A percentile compares a stretch with the other conserved stretches of the same genome.
Conservation (phyloP, 768 basidiomycete genomes). For the Galerina sulciceps region DNA sequence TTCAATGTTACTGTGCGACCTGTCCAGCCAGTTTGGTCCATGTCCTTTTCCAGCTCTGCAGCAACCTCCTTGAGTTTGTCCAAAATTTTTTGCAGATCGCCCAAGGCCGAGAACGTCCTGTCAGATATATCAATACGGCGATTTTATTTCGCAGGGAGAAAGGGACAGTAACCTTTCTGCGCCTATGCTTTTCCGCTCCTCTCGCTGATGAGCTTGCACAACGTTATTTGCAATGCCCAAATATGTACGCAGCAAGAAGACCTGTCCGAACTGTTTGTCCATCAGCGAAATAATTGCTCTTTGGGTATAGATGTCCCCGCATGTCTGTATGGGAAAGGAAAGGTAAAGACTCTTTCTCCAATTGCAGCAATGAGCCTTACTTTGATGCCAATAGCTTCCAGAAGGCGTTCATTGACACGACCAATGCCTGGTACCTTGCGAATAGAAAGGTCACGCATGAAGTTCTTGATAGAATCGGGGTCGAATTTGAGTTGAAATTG, state of each 20-base stretch:
- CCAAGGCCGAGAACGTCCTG: constrained; percentile 79
- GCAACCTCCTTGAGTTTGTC: constrained; percentile 83
- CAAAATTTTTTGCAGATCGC: constrained; percentile 68
- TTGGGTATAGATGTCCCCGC: constrained; percentile 85
- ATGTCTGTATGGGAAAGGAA: constrained; percentile 56
- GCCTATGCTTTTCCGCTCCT: constrained; percentile 91
- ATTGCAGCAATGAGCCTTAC: constrained; percentile 36
- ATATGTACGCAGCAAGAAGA: constrained; percentile 76
- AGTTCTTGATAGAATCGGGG: constrained; percentile 61
- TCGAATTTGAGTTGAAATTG: constrained; percentile 82
- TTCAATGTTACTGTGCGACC: constrained; percentile 92
- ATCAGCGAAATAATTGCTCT: constrained; percentile 77
- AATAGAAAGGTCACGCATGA: constrained; percentile 84
- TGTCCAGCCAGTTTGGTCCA: constrained; percentile 78
- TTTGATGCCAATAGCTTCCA: constrained; percentile 88
- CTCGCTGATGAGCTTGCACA: constrained; percentile 75
- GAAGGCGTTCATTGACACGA: constrained; percentile 83
- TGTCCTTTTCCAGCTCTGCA: constrained; percentile 79
- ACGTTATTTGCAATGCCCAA: constrained; percentile 87
- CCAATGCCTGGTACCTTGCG: constrained; percentile 91
- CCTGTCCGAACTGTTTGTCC: constrained; percentile 86
- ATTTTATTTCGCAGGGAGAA: background rate
- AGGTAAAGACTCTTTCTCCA: background rate
- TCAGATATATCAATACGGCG: background rate
- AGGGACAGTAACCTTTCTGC: constrained; percentile 67